Evolutionary conservation across 495 filamentous ascomycete genomes (phyloP), one percentile per base, ranked within the genome.

Genomic region (Lasiosphaeria ovina): DNA sequence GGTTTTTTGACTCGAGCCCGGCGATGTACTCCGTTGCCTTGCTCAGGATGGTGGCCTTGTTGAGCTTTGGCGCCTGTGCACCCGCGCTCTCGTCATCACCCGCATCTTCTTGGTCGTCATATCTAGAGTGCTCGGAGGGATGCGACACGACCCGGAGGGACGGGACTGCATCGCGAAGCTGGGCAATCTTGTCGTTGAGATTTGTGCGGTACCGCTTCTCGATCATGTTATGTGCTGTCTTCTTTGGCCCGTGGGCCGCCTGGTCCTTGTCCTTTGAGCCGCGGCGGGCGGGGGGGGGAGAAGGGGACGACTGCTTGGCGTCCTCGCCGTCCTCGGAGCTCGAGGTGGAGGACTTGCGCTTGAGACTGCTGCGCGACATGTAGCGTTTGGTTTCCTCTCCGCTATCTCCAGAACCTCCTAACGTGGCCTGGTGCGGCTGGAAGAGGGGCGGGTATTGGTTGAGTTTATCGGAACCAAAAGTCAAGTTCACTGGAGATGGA

Each of bases 21-120:
- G 81, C 80, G 63, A 97, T 97, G 63, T 97, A 96, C 66, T 96
- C 91, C 12, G 90, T 93, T 12, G 92, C 92, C 69, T 95, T 95
- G 33, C 86, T 86, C 17, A 97, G 72, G 36, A 85, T 89, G 3
- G 91, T 96, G 6, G 90, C 91, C 72, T 80, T 68, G 55, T 68
- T 69, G 48, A 74, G 66, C 57, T 66, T 74, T 17, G 64, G 55
- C 0, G 61, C 57, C 2, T 49, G 67, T 8, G 53, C 54, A 42
- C 32, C 42, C 32, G 66, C 10, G 42, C 59, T 62, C 3, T 55
- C 65, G 31, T 52, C 58, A 31, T 59, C 42, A 17, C n/a, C 52
- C 66, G 66, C 63, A 52, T 69, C 35, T 61, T 66, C 50, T 9
- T 58, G 45, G 12, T 42, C 59, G 14, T 60, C 58, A 3, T 34